phyloP scores from a whole-genome alignment of 164 flowering plant species.

The Taxillus chinensis region DNA sequence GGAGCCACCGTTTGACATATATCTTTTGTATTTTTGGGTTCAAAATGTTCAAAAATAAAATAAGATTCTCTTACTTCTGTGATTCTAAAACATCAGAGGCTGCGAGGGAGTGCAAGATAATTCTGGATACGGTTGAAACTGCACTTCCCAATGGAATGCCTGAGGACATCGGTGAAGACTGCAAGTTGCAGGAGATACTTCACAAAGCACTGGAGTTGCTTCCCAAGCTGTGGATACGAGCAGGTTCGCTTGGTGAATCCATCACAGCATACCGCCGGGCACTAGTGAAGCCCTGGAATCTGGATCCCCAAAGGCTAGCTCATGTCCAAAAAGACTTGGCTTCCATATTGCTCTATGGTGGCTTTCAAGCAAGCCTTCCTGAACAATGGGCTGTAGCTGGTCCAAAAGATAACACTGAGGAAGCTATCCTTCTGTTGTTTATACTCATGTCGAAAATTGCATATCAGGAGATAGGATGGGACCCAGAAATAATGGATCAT shows the following conservation, averaged over 20 bases:
- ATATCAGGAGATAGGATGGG: conserved; percentile 58
- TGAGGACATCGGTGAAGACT: conserved; percentile 42
- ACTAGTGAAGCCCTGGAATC: conserved; percentile 78
- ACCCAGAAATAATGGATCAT: conserved; percentile 75
- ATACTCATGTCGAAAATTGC: conserved; percentile 59
- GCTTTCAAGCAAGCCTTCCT: conserved; percentile 57
- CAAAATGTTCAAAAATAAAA: conserved; percentile 7
- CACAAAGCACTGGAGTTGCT: conserved; percentile 82
- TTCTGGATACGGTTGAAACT: conserved; percentile 75
- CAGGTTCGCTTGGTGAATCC: conserved; percentile 72
- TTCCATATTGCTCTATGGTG: conserved; percentile 57
- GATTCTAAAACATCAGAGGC: conserved; percentile 38
- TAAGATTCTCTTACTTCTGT: neutral
- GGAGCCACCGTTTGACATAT: too few species aligned
- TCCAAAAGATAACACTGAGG: conserved; percentile 46
- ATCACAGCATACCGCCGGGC: conserved; percentile 71
- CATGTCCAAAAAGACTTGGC: conserved; percentile 73
- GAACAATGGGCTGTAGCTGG: conserved; percentile 38
- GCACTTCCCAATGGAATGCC: conserved; percentile 74
- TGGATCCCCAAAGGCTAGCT: conserved; percentile 53
- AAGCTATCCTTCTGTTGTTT: conserved; percentile 71
- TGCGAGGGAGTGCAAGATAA: conserved; percentile 72
- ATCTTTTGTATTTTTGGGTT: neutral
- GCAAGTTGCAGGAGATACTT: conserved; percentile 82
- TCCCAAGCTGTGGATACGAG: conserved; percentile 65